Conservation (phyloP, 352 stramenopile genomes). For the Aphanomyces astaci region DNA sequence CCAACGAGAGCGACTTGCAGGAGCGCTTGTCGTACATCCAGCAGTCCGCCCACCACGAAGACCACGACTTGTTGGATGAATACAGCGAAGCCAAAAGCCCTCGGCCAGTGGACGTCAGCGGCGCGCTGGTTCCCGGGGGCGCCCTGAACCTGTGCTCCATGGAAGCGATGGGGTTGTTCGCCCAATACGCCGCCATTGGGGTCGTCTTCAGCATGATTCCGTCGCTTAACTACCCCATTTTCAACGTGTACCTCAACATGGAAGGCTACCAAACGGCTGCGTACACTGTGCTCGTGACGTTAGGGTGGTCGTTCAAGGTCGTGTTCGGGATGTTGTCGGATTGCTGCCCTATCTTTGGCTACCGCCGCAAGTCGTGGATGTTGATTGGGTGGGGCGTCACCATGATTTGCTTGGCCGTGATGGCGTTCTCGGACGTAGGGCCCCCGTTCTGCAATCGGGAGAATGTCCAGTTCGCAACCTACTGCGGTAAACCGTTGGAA, state of each 20-base stretch:
- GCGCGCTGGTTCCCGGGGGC: conserved; percentile 33
- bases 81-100: not conserved
- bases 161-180: conserved; percentile 29
- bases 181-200: conserved; percentile 32
- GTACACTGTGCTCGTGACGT: conserved; percentile 11
- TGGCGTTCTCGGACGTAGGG: conserved; percentile 30
- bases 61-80: too few relatives aligned
- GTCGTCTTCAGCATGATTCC: conserved; percentile 29
- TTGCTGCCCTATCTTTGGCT: conserved; percentile 33
- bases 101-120: conserved; percentile 14
- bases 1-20: not conserved
- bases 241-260: conserved; percentile 29
- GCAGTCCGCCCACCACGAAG: not conserved
- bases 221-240: conserved; percentile 30
- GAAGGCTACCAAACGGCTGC: conserved; percentile 22
- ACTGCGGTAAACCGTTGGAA: not conserved
- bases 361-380: conserved; percentile 37
- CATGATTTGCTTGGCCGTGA: conserved; percentile 33
- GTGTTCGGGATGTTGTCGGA: conserved; percentile 35
- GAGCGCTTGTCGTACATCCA: conserved; percentile 4
- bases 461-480: not conserved
- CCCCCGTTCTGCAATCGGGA: conserved; percentile 34
- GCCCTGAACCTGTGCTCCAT: conserved; percentile 26
- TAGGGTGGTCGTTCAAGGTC: conserved; percentile 31
- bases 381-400: conserved; percentile 33